phyloP scores from a whole-genome alignment of 352 stramenopile genomes.

The Pythium rishiriense region DNA sequence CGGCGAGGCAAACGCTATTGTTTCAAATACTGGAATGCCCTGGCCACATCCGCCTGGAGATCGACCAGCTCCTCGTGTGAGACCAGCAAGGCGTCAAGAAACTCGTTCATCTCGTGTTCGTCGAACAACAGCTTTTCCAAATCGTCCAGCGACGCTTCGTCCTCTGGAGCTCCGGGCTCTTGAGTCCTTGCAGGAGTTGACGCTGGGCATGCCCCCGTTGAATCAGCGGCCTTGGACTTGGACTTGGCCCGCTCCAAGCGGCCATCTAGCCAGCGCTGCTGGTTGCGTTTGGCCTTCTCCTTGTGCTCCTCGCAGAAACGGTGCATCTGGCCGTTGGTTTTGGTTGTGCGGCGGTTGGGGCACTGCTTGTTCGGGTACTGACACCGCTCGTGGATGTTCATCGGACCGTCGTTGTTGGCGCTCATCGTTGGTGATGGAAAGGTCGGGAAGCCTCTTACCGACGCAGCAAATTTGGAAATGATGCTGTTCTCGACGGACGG shows the following conservation, averaged over 20 bases:
- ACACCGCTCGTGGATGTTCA: conserved; percentile 1
- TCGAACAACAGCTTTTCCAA: neutral
- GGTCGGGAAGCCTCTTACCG: neutral
- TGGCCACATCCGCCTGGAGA: neutral
- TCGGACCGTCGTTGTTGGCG: neutral
- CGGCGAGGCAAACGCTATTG: neutral
- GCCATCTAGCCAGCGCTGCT: conserved; percentile 1
- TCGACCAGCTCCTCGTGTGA: neutral
- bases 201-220: no score
- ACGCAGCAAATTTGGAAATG: neutral
- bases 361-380: conserved; percentile 14
- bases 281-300: neutral
- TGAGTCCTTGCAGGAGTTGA: no score
- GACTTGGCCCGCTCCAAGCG: neutral
- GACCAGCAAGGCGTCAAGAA: neutral
- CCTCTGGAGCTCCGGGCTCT: neutral
- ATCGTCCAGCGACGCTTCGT: neutral
- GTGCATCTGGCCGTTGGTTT: conserved; percentile 10
- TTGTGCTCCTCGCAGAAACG: conserved; percentile 9
- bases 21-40: neutral
- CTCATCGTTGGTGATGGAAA: neutral
- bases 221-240: neutral
- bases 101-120: conserved; percentile 2
- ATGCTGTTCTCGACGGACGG: no score
- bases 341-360: neutral